These are phyloP conservation scores for Bruguiera parviflora DNA, from an alignment of 345 rosid genomes.

Conservation along the genomic window DNA sequence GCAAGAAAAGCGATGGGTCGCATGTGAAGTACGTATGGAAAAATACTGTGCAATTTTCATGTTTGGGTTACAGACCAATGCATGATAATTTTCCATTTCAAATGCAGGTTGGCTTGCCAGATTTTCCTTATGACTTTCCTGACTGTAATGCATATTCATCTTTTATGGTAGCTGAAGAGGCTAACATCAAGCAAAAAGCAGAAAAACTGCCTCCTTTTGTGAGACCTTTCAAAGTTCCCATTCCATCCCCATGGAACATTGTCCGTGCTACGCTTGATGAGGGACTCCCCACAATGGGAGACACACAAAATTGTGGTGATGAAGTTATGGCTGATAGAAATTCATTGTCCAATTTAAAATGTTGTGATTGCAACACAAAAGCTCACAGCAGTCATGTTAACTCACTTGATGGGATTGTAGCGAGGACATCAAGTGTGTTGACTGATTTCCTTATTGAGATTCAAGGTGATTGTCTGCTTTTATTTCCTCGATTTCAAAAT, in stretches of 20 bases:
- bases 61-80: neutral
- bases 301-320: conserved; percentile 18
- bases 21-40: conserved; percentile 56
- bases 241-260: conserved; percentile 68
- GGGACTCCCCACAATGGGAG: conserved; percentile 12
- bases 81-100: conserved; percentile 7
- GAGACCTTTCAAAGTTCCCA: conserved; percentile 60
- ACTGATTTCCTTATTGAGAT: conserved; percentile 37
- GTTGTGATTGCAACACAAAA: conserved; percentile 14
- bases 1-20: conserved; percentile 81
- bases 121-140: conserved; percentile 84
- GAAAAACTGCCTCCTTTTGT: conserved; percentile 48
- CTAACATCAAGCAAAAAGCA: conserved; percentile 41
- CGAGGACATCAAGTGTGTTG: conserved; percentile 55
- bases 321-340: conserved; percentile 21
- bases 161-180: conserved; percentile 49
- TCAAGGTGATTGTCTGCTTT: conserved; percentile 31
- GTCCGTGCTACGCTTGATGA: conserved; percentile 36
- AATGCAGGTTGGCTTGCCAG: conserved; percentile 63
- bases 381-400: conserved; percentile 16
- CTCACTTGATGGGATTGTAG: conserved; percentile 46
- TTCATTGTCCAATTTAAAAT: conserved; percentile 2
- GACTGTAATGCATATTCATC: conserved; percentile 66
- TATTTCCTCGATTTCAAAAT: conserved; percentile 42
- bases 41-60: neutral